Conservation (phyloP, 2,329 filamentous ascomycete genomes). For the Diplodia mutila region DNA sequence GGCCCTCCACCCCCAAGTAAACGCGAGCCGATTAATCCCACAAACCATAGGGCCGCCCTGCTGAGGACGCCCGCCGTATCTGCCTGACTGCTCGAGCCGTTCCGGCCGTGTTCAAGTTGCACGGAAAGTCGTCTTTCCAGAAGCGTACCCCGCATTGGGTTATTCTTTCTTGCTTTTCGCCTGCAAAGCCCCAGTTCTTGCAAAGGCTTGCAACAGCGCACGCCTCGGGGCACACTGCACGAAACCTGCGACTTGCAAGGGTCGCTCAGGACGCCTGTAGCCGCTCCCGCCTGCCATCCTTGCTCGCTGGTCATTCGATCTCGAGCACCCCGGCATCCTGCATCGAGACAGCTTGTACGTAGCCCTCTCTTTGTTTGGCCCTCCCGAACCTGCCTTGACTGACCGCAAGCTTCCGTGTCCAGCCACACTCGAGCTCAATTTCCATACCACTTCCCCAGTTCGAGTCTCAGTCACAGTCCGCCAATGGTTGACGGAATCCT, state of each 20-base stretch:
- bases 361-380: slow-evolving; percentile 21
- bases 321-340: slow-evolving; percentile 24
- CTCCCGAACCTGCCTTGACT: slow-evolving; percentile 19
- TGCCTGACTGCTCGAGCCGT: slow-evolving; percentile 8
- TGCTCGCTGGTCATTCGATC: slow-evolving; percentile 26
- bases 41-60: slow-evolving; percentile 13
- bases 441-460: slow-evolving; percentile 12
- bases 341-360: slow-evolving; percentile 23
- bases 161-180: slow-evolving; percentile 24
- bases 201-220: slow-evolving; percentile 25
- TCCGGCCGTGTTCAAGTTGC: slow-evolving; percentile 5
- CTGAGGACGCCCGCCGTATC: slow-evolving; percentile 22
- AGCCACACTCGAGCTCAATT: slow-evolving; percentile 14
- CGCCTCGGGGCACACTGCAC: slow-evolving; percentile 27
- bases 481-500: slow-evolving; percentile 51
- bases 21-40: slow-evolving; percentile 21
- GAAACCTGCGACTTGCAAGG: slow-evolving; percentile 25
- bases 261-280: slow-evolving; percentile 25
- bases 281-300: slow-evolving; percentile 26
- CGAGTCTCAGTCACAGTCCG: slow-evolving; percentile 7
- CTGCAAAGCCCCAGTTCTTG: slow-evolving; percentile 21
- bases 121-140: slow-evolving; percentile 24
- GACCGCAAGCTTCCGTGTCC: slow-evolving; percentile 21
- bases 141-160: slow-evolving; percentile 26
- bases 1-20: slow-evolving; percentile 17